Conservation (phyloP, 768 basidiomycete genomes). For the Macrolepiota dolichaula region DNA sequence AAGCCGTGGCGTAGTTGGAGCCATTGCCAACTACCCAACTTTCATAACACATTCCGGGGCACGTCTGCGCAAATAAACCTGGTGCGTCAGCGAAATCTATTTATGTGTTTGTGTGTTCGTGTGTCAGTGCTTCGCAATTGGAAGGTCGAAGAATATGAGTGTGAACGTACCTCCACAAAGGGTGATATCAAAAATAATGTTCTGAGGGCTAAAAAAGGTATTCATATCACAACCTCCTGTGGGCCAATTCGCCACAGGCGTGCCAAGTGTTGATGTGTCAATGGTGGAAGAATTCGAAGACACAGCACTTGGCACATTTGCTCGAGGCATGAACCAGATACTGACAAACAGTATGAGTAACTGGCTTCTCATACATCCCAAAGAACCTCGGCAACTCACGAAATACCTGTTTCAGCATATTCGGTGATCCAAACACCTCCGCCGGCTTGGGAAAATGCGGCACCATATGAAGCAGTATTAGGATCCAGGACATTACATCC, state of each 20-base stretch:
- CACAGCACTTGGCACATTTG: conserved; percentile 44
- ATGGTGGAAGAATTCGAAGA: conserved; percentile 47
- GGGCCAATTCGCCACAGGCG: conserved; percentile 70
- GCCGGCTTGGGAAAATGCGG: conserved; percentile 56
- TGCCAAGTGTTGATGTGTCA: conserved; percentile 56
- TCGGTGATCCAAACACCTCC: conserved; percentile 82
- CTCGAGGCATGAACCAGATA: conserved; percentile 63
- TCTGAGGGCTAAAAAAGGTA: conserved; percentile 57
- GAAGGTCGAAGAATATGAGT: not conserved
- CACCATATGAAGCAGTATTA: conserved; percentile 56
- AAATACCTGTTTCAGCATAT: conserved; percentile 59
- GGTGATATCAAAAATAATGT: conserved; percentile 73
- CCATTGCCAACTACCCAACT: conserved; percentile 66
- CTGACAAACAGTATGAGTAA: conserved; percentile 27
- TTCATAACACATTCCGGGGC: conserved; percentile 63
- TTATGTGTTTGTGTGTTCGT: not conserved
- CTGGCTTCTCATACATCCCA: not conserved
- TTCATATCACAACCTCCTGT: conserved; percentile 49
- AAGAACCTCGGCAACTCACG: conserved; percentile 34
- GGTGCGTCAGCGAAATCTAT: conserved; percentile 49
- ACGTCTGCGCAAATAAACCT: conserved; percentile 55
- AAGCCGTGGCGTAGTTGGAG: conserved; percentile 59
- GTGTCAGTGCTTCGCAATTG: conserved; percentile 7
- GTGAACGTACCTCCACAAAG: conserved; percentile 50
- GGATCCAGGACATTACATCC: conserved; percentile 67